Percentiles rank a stretch among this genome's conserved stretches.
These are phyloP conservation scores for Solanum arcanum DNA, from an alignment of 257 asterid genomes.

Conservation along the genomic window DNA sequence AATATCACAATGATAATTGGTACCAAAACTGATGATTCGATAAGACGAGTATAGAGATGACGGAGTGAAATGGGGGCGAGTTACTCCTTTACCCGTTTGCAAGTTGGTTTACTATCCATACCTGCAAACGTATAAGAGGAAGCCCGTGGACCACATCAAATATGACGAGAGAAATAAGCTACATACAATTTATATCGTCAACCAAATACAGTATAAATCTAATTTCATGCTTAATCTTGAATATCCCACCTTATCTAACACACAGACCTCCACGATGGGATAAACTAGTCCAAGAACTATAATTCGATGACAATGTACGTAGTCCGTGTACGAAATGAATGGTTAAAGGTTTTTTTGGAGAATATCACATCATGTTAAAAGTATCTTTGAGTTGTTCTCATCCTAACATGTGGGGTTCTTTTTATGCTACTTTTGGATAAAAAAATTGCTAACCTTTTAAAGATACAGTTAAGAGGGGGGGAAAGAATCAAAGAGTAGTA, in stretches of 20 bases:
- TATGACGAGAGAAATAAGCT: not conserved
- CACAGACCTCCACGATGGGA: not conserved
- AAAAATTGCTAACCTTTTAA: not conserved
- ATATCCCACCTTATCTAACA: not conserved
- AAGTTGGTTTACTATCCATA: not conserved
- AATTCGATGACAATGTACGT: not conserved
- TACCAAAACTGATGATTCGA: not conserved
- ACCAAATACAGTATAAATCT: not conserved
- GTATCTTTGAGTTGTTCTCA: not conserved
- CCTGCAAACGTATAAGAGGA: not conserved
- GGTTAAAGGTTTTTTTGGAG: not conserved
- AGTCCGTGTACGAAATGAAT: not conserved
- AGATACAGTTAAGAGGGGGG: not conserved
- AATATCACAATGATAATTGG: not conserved
- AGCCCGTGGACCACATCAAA: not conserved
- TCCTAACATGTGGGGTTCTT: not conserved
- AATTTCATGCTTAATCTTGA: not conserved
- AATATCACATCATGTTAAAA: not conserved
- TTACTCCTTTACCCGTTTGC: not conserved
- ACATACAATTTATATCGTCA: not conserved
- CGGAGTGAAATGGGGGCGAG: not conserved
- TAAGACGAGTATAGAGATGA: not conserved
- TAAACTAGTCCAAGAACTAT: not conserved
- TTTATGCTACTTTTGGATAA: not conserved
- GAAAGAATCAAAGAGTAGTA: not conserved